Evolutionary conservation across 208 protist genomes (phyloP).

Genomic region (Trypanosoma cruzi): DNA sequence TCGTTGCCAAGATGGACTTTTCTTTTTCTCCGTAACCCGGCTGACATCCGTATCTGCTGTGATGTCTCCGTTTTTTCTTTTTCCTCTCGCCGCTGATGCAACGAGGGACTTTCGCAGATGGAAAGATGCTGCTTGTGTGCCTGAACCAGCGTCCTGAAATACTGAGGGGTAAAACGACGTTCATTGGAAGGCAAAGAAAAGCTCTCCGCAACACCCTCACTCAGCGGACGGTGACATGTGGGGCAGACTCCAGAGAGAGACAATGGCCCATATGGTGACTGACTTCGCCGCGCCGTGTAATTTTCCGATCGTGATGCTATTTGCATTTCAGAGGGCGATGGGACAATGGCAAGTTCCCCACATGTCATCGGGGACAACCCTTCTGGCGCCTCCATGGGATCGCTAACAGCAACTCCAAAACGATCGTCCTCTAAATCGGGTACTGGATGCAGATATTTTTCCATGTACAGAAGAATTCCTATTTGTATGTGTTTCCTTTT

Average conservation of each 20-base stretch:
- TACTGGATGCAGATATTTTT: not conserved
- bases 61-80: slow-evolving; percentile 4
- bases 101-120: slow-evolving; percentile 39
- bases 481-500: too few relatives aligned
- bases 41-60: not conserved
- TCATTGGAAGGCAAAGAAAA: not conserved
- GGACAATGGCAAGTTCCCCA: slow-evolving; percentile 28
- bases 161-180: slow-evolving; percentile 51
- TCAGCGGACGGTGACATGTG: slow-evolving; percentile 33
- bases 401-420: not conserved
- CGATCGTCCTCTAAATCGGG: not conserved
- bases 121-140: slow-evolving; percentile 29
- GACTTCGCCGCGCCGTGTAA: not conserved
- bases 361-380: not conserved
- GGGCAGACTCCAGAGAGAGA: slow-evolving; percentile 27
- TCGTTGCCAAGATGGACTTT: not conserved
- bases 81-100: not conserved
- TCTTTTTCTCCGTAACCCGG: not conserved
- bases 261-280: not conserved
- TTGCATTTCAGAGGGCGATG: slow-evolving; percentile 13
- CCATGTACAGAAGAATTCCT: not conserved
- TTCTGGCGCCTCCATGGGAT: not conserved
- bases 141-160: slow-evolving; percentile 55
- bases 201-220: not conserved
- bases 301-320: not conserved